Evolutionary conservation across 2,329 filamentous ascomycete species (phyloP).

Genomic region (Macrophomina phaseolina): DNA sequence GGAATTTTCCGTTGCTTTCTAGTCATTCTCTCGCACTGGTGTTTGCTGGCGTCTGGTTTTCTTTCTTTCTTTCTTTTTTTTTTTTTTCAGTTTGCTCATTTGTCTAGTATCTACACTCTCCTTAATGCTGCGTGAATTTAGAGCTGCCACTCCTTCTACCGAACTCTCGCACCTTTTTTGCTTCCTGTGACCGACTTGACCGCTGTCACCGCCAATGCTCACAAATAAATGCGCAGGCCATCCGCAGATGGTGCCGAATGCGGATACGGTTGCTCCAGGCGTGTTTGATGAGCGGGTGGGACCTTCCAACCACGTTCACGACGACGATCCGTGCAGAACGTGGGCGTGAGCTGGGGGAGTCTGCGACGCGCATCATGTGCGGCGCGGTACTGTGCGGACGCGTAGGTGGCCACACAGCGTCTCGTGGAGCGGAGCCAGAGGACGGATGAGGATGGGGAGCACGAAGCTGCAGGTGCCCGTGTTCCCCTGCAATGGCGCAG

Average conservation of each 20-base stretch:
- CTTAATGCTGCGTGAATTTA: slow-evolving; percentile 16
- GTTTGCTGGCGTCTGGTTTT: slow-evolving; percentile 10
- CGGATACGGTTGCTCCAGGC: background rate
- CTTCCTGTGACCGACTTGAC: background rate
- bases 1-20: slow-evolving; percentile 19
- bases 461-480: background rate
- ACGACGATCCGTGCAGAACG: slow-evolving; percentile 19
- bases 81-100: slow-evolving; percentile 3
- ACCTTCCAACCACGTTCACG: slow-evolving; percentile 5
- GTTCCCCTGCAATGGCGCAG: slow-evolving; percentile 1
- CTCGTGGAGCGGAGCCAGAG: background rate
- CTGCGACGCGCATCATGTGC: slow-evolving; percentile 17
- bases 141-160: slow-evolving; percentile 18
- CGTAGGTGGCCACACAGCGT: background rate
- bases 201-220: background rate
- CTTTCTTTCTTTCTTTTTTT: background rate
- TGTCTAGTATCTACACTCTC: slow-evolving; percentile 15
- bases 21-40: slow-evolving; percentile 16
- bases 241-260: slow-evolving; percentile 3
- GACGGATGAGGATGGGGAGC: background rate
- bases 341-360: background rate
- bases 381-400: slow-evolving; percentile 4
- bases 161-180: background rate
- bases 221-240: slow-evolving; percentile 8
- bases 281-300: slow-evolving; percentile 18